Evolutionary conservation across 2,329 filamentous ascomycete species (phyloP).

Genomic region (Allantophomopsis lycopodina): DNA sequence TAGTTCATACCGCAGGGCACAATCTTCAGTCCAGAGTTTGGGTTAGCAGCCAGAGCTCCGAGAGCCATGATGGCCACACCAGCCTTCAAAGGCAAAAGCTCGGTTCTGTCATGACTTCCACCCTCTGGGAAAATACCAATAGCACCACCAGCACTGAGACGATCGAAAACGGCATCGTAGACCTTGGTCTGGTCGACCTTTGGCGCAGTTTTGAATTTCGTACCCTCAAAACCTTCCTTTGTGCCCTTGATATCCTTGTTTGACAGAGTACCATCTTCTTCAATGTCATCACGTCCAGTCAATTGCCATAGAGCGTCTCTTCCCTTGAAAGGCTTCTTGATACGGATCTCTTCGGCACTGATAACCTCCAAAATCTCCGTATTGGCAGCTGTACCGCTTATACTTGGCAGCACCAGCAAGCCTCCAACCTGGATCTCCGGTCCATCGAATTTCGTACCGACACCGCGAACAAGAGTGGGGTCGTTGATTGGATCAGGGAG

Average conservation of each 20-base stretch:
- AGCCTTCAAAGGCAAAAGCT: conserved; percentile 84
- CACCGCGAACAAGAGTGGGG: conserved; percentile 65
- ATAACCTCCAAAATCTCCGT: conserved; percentile 74
- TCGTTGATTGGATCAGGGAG: conserved; percentile 79
- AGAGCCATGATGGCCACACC: conserved; percentile 97
- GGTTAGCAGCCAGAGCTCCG: conserved; percentile 72
- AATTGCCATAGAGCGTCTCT: conserved; percentile 64
- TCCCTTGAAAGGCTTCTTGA: conserved; percentile 81
- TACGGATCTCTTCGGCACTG: conserved; percentile 64
- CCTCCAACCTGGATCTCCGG: conserved; percentile 62
- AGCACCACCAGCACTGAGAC: conserved; percentile 70
- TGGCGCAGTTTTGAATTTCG: conserved; percentile 75
- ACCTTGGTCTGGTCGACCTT: conserved; percentile 91
- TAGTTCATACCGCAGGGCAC: conserved; percentile 99
- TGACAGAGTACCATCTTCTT: conserved; percentile 48
- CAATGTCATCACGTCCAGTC: conserved; percentile 64
- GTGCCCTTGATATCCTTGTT: conserved; percentile 38
- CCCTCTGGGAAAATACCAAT: conserved; percentile 97
- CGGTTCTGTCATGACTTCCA: conserved; percentile 87
- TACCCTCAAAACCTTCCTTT: conserved; percentile 56
- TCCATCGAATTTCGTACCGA: conserved; percentile 71
- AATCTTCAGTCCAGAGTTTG: conserved; percentile 81
- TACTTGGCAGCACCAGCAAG: conserved; percentile 73
- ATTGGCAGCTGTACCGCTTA: conserved; percentile 65
- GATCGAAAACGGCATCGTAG: conserved; percentile 83